Evolutionary conservation across 306 rosid genomes (phyloP).

Genomic region (Pterocarpus santalinus): DNA sequence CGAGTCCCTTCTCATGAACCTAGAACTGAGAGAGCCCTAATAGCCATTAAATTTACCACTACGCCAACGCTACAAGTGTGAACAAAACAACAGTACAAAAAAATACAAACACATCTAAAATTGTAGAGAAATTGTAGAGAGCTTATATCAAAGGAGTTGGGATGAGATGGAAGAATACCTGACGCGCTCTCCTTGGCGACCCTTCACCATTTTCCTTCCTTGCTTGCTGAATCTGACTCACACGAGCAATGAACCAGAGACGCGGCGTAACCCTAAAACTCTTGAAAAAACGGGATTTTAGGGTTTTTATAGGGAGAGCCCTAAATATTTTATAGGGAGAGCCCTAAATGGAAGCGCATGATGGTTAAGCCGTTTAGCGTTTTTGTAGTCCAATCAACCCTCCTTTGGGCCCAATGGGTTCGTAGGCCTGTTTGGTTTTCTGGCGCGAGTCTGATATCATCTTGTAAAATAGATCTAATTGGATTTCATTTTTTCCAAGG

Average conservation of each 20-base stretch:
- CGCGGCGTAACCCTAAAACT: slow-evolving; percentile 34
- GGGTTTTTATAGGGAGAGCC: not conserved
- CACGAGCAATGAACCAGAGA: not conserved
- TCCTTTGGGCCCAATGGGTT: not conserved
- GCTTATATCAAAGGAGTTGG: no score
- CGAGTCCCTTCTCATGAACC: not conserved
- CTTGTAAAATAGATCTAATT: not conserved
- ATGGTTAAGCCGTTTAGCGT: not conserved
- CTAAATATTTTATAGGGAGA: not conserved
- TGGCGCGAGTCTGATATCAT: not conserved
- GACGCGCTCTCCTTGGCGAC: slow-evolving; percentile 89
- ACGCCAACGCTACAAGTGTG: not conserved
- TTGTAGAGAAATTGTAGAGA: not conserved
- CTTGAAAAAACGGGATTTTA: not conserved
- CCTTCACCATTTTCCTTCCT: slow-evolving; percentile 75
- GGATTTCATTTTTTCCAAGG: no score
- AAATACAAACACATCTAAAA: not conserved
- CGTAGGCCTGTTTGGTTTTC: not conserved
- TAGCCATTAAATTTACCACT: not conserved
- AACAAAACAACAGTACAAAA: not conserved
- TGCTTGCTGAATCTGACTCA: not conserved
- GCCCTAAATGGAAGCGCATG: not conserved
- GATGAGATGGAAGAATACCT: slow-evolving; percentile 54
- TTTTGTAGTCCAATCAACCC: not conserved
- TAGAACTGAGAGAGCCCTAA: not conserved